Conservation (phyloP, 768 basidiomycete species). For the Tylopilus rubrobrunneus region DNA sequence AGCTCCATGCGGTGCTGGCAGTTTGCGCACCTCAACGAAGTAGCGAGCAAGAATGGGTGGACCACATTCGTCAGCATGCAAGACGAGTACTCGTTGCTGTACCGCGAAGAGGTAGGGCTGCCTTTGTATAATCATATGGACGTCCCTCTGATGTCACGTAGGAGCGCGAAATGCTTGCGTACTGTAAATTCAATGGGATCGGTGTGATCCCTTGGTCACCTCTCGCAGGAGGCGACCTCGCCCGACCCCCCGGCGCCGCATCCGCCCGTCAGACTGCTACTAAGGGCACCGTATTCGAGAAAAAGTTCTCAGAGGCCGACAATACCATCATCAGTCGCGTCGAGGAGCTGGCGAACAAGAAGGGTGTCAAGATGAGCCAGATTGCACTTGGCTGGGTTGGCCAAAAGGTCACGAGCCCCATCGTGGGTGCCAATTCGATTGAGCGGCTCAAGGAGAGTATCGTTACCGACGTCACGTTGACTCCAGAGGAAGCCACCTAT, state of each 20-base stretch:
- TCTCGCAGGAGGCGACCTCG: conserved; percentile 37
- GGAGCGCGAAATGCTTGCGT: conserved; percentile 45
- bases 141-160: conserved; percentile 5
- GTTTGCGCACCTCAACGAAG: conserved; percentile 41
- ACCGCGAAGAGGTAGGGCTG: conserved; percentile 41
- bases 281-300: conserved; percentile 25
- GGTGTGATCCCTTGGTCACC: conserved; percentile 52
- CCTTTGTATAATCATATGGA: not conserved
- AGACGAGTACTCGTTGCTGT: conserved; percentile 43
- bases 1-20: conserved; percentile 48
- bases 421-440: conserved; percentile 38
- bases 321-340: conserved; percentile 22
- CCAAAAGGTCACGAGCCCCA: conserved; percentile 41
- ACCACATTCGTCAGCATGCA: conserved; percentile 58
- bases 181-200: conserved; percentile 47
- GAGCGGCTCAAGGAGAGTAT: conserved; percentile 29
- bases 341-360: conserved; percentile 40
- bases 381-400: conserved; percentile 42
- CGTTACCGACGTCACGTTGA: conserved; percentile 21
- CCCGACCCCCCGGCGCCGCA: conserved; percentile 32
- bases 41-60: conserved; percentile 43
- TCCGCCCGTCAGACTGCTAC: conserved; percentile 15
- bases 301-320: conserved; percentile 26
- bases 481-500: conserved; percentile 28
- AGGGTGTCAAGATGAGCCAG: conserved; percentile 40